Conservation (phyloP, 495 filamentous ascomycete genomes). For the Chaetomium fimeti region DNA sequence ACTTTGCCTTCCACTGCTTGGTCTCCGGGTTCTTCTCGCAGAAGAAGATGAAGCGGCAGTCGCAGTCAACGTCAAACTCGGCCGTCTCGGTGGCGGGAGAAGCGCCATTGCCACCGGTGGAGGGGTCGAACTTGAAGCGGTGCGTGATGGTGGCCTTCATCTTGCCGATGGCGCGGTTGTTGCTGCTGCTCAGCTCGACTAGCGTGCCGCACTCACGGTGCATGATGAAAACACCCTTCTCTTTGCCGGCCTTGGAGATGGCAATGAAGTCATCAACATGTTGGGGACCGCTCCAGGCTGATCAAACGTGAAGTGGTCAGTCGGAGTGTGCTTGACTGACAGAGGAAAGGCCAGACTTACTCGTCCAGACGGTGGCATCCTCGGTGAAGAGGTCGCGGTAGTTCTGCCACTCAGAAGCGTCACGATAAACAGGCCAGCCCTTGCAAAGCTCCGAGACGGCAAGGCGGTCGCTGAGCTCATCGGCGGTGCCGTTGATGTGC, state of each 20-base stretch:
- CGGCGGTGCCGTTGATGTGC: constrained; percentile 57
- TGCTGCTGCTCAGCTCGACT: constrained; percentile 54
- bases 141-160: constrained; percentile 72
- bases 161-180: constrained; percentile 61
- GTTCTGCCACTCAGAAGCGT: constrained; percentile 66
- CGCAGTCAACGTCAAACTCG: constrained; percentile 60
- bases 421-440: constrained; percentile 65
- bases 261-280: constrained; percentile 57
- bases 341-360: constrained; percentile 29
- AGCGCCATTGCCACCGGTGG: constrained; percentile 8
- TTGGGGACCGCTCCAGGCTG: constrained; percentile 58
- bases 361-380: constrained; percentile 61
- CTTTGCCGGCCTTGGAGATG: constrained; percentile 59
- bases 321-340: neutral
- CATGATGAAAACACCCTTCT: constrained; percentile 64
- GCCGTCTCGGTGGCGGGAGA: constrained; percentile 27
- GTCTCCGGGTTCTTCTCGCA: constrained; percentile 46
- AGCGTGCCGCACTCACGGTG: constrained; percentile 61
- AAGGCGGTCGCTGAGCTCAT: constrained; percentile 52
- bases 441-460: constrained; percentile 63
- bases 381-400: constrained; percentile 60
- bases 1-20: constrained; percentile 56
- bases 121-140: constrained; percentile 50
- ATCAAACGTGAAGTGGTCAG: neutral
- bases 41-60: constrained; percentile 65